These are phyloP conservation scores for Solanum lycopersicoides DNA, from an alignment of 257 asterid genomes.

Conservation along the genomic window DNA sequence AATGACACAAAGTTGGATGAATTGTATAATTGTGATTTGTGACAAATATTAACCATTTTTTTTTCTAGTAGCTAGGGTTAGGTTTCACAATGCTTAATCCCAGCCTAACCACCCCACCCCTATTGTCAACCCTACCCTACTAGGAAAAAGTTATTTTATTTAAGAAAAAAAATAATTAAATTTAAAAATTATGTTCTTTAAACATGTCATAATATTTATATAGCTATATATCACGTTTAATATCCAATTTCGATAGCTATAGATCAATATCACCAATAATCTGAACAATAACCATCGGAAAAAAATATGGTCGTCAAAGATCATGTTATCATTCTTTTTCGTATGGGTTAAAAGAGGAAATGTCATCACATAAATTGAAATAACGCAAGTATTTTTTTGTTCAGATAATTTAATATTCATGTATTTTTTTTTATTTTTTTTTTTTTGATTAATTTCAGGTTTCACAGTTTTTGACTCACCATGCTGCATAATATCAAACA, in stretches of 20 bases:
- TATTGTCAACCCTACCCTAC: not conserved
- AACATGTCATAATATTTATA: not conserved
- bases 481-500: constrained; percentile 7
- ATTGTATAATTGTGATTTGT: no score
- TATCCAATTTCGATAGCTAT: not conserved
- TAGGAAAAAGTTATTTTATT: not conserved
- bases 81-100: not conserved
- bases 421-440: no score
- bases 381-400: not conserved
- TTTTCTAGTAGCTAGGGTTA: not conserved
- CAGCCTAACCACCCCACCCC: not conserved
- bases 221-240: not conserved
- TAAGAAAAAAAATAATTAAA: not conserved
- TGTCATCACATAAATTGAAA: not conserved
- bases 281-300: not conserved
- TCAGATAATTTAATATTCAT: not conserved
- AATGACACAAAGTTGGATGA: not conserved
- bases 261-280: not conserved
- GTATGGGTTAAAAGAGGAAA: not conserved
- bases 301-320: not conserved
- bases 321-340: not conserved
- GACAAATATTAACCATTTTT: not conserved
- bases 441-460: not conserved
- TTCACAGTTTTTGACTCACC: not conserved
- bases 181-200: not conserved